Evolutionary conservation across 192 early-diverging fungal genomes (phyloP).

Genomic region (Backusella luteola): DNA sequence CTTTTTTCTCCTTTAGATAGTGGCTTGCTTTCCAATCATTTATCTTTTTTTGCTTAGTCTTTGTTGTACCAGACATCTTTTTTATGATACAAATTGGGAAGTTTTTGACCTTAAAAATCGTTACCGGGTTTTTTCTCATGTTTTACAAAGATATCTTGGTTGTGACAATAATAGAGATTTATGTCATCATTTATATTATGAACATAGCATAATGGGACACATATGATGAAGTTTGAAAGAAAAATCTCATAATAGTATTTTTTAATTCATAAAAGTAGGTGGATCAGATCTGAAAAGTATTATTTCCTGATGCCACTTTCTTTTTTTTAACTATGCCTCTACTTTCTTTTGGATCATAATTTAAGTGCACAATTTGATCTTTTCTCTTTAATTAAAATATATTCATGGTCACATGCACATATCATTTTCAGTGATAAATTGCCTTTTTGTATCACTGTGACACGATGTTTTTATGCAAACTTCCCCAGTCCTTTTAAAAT

Average conservation of each 20-base stretch:
- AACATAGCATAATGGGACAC: neutral
- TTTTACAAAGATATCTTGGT: neutral
- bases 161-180: neutral
- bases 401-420: neutral
- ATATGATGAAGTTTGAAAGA: neutral
- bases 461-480: no score
- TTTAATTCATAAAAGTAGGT: neutral
- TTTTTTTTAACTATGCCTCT: no score
- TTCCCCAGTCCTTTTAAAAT: no score
- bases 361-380: no score
- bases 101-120: neutral
- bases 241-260: neutral
- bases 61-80: neutral
- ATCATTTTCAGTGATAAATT: neutral
- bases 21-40: neutral
- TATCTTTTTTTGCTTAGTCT: neutral
- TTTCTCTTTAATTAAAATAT: neutral
- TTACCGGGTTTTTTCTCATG: neutral
- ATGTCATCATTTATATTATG: neutral
- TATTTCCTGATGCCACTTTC: neutral
- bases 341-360: no score
- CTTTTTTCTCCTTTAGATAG: neutral
- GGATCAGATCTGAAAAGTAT: neutral
- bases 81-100: neutral
- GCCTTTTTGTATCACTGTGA: no score